Evolutionary conservation across 75 land plant species (phyloP), one percentile per base, ranked within the genome.

Genomic region (Pinus tabuliformis): DNA sequence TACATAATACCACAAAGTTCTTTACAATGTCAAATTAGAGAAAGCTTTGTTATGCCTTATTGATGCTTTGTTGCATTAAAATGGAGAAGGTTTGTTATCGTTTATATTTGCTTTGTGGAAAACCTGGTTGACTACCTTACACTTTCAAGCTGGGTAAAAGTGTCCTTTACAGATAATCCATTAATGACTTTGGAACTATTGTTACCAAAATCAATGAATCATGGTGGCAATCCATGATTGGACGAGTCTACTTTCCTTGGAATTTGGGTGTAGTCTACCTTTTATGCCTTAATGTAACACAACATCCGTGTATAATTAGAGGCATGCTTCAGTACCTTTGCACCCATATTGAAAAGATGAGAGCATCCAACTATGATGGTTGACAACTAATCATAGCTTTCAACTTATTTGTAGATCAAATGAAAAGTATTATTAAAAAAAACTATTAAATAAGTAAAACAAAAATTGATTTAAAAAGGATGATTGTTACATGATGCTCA

Each of bases 361-460:
- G 39, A 2, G n/a, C 52, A 39, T 68, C 71, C 71, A 39, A 68
- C n/a, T 68, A 68, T 45, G 17, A 52, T 68, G 45, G 71, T 39
- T 39, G 45, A 7, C n/a, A 39, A 49, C 71, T 36, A 21, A 39
- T 16, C 39, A 39, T 21, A 68, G 49, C 39, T 68, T 68, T 42
- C 42, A 68, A 68, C 71, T 37, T 66, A 26, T 22, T 37, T 39
- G n/a, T 68, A 20, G 71, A 14, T 22, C n/a, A 68, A 20, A 45
- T 68, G 39, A 8, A 68, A 68, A 37, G 21, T 68, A 68, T 68
- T n/a, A 68, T 68, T 39, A 39, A n/a, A n/a, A n/a, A n/a, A n/a
- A n/a, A n/a, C n/a, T n/a, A n/a, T n/a, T n/a, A n/a, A n/a, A n/a
- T n/a, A n/a, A n/a, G n/a, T n/a, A n/a, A n/a, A n/a, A n/a, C n/a